Conservation (phyloP, 2,329 filamentous ascomycete species). For the Atkinsonella texensis region DNA sequence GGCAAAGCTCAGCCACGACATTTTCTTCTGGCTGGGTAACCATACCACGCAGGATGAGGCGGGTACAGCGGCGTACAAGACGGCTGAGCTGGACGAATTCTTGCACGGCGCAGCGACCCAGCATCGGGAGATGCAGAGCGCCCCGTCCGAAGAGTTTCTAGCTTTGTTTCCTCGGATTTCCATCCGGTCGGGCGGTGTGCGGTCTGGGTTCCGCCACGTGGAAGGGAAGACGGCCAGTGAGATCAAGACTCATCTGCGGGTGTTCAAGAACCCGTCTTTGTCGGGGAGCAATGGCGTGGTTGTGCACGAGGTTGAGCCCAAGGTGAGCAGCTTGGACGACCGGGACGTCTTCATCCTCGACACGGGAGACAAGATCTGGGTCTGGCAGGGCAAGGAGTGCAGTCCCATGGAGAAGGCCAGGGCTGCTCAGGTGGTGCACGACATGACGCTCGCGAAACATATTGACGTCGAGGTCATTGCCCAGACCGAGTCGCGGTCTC, state of each 20-base stretch:
- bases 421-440: conserved; percentile 54
- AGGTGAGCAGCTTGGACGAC: conserved; percentile 50
- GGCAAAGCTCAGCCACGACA: conserved; percentile 44
- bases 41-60: conserved; percentile 58
- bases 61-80: conserved; percentile 58
- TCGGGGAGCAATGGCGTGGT: conserved; percentile 38
- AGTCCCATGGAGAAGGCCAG: conserved; percentile 59
- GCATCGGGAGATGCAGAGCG: conserved; percentile 50
- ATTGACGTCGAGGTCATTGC: conserved; percentile 53
- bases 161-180: conserved; percentile 46
- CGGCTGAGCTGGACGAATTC: conserved; percentile 58
- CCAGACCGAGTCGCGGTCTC: conserved; percentile 44
- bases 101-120: conserved; percentile 49
- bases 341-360: conserved; percentile 55
- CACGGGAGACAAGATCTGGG: conserved; percentile 50
- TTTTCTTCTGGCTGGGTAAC: conserved; percentile 59
- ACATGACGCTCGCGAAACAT: conserved; percentile 51
- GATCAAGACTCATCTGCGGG: conserved; percentile 42
- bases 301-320: conserved; percentile 52
- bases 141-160: conserved; percentile 48
- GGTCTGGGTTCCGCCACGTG: conserved; percentile 52
- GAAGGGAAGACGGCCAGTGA: conserved; percentile 31
- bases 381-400: conserved; percentile 55
- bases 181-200: conserved; percentile 49
- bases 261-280: conserved; percentile 42